Evolutionary conservation across 441 rosid genomes (phyloP).

Genomic region (Cnidoscolus chayamansa): DNA sequence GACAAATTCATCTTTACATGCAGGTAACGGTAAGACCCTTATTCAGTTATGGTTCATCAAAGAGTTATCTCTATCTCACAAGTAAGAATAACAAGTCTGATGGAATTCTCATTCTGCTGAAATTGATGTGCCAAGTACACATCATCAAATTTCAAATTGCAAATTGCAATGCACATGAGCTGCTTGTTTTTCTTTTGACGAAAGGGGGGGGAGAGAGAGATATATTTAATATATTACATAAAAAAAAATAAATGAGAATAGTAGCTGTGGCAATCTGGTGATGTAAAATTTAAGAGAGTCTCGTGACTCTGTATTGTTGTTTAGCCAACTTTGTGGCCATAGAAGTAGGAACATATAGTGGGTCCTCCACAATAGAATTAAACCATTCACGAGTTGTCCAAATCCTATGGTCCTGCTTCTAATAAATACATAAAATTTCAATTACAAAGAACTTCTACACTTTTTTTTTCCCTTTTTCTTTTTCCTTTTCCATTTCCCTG

Average conservation of each 20-base stretch:
- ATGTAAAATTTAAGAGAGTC: conserved; percentile 33
- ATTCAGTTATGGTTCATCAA: too few species aligned
- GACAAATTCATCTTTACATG: too few species aligned
- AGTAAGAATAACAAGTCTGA: too few species aligned
- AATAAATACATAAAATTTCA: too few species aligned
- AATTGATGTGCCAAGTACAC: background rate
- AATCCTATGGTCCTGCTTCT: background rate
- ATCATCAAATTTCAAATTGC: background rate
- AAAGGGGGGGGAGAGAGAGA: background rate
- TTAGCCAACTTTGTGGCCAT: conserved; percentile 51
- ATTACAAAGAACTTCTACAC: too few species aligned
- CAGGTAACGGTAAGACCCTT: too few species aligned
- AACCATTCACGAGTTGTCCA: conserved; percentile 25
- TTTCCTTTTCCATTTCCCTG: too few species aligned
- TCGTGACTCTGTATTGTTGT: conserved; percentile 77
- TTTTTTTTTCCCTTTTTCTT: too few species aligned
- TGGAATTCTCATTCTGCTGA: too few species aligned
- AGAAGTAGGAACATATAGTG: conserved; percentile 28
- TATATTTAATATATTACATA: background rate
- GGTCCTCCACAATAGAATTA: conserved; percentile 26
- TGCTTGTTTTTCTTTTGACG: background rate
- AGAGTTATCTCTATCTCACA: background rate
- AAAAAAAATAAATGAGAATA: background rate
- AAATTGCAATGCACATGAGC: background rate
- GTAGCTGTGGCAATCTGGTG: background rate